These are phyloP conservation scores for Aegilops sharonensis DNA, from an alignment of 176 grass and related monocot species.

Conservation along the genomic window DNA sequence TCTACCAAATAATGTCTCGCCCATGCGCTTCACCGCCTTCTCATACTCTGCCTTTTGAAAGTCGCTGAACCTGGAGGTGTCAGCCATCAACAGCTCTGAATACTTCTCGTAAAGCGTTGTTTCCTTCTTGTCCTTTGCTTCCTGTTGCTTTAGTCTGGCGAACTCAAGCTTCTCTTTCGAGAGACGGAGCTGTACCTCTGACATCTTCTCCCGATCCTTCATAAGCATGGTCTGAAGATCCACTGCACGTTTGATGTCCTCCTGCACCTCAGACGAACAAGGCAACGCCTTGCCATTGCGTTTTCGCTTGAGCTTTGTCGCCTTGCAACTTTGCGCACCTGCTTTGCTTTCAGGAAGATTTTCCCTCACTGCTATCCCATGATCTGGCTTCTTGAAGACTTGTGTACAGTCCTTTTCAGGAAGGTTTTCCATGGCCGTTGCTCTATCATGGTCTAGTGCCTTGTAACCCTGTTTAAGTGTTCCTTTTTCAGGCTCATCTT, in stretches of 20 bases:
- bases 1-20: conserved; percentile 22
- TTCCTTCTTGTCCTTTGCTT: conserved; percentile 33
- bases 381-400: not conserved
- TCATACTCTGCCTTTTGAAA: conserved; percentile 35
- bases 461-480: conserved; percentile 1
- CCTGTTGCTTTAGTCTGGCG: conserved; percentile 31
- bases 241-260: conserved; percentile 28
- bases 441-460: not conserved
- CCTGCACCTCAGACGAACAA: conserved; percentile 28
- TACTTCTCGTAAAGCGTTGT: conserved; percentile 37
- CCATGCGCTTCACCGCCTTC: conserved; percentile 37
- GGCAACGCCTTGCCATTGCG: not conserved
- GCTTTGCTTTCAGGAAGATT: conserved; percentile 5
- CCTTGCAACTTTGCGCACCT: not conserved
- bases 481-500: not conserved
- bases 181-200: conserved; percentile 37
- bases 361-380: not conserved
- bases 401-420: conserved; percentile 10
- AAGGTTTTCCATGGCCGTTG: not conserved
- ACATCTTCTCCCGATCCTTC: conserved; percentile 37
- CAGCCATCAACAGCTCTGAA: conserved; percentile 35
- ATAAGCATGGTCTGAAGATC: conserved; percentile 39
- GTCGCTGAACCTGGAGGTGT: conserved; percentile 30
- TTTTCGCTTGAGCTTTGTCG: conserved; percentile 13
- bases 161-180: conserved; percentile 40